Evolutionary conservation across 1,139 yeast species (phyloP).

Genomic region (Groenewaldozyma auringiensis): DNA sequence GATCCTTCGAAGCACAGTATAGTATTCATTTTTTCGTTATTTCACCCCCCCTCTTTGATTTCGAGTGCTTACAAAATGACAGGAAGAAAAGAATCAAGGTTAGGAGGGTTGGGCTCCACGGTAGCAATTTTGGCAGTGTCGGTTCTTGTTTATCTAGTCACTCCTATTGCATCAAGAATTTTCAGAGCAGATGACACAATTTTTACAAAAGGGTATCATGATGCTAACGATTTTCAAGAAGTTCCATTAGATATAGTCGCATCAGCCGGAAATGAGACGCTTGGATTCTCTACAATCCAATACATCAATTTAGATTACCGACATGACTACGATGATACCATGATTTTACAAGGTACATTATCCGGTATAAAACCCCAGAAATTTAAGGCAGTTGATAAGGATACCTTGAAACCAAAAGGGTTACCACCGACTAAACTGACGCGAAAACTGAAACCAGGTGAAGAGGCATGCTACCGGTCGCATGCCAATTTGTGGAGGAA

Average conservation of each 20-base stretch:
- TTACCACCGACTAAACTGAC: neutral
- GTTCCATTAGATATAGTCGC: neutral
- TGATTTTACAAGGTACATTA: constrained; percentile 11
- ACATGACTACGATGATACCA: constrained; percentile 14
- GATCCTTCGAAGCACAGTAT: too few relatives aligned
- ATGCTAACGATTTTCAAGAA: neutral
- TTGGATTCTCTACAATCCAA: constrained; percentile 15
- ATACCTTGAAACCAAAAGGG: neutral
- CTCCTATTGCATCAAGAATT: neutral
- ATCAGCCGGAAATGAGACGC: constrained; percentile 4
- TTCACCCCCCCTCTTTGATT: too few relatives aligned
- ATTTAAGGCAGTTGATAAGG: neutral
- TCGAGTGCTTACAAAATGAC: too few relatives aligned
- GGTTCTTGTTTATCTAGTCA: neutral
- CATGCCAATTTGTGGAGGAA: constrained; percentile 15
- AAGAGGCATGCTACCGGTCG: constrained; percentile 12
- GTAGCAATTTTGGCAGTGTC: neutral
- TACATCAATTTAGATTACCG: constrained; percentile 14
- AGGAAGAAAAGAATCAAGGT: too few relatives aligned
- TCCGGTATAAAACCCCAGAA: constrained; percentile 9
- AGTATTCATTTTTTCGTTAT: too few relatives aligned
- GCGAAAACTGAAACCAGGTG: neutral
- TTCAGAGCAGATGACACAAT: neutral
- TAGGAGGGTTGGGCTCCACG: neutral
- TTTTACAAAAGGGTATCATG: neutral